Conservation (phyloP, 1,284 basidiomycete genomes). For the Boletus calvinii region DNA sequence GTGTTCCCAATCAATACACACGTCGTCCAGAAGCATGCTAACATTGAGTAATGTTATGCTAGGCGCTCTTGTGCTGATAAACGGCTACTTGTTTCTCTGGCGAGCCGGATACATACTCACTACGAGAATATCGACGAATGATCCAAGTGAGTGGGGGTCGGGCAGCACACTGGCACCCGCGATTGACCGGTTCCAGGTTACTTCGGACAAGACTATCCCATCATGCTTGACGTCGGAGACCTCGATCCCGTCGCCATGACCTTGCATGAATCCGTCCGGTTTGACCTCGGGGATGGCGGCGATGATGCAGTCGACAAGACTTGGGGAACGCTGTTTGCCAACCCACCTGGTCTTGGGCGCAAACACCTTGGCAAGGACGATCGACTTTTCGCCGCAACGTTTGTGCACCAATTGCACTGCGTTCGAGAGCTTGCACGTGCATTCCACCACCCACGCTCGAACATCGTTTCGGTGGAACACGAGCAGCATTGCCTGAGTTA, state of each 20-base stretch:
- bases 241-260: conserved; percentile 14
- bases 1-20: no score
- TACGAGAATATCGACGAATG: not conserved
- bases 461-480: not conserved
- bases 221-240: conserved; percentile 7
- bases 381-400: conserved; percentile 7
- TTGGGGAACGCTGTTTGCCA: conserved; percentile 12
- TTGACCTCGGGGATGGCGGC: conserved; percentile 1
- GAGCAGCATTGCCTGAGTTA: conserved; percentile 8
- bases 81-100: conserved; percentile 8
- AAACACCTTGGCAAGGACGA: conserved; percentile 9
- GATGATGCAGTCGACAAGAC: conserved; percentile 7
- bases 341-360: conserved; percentile 12
- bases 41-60: not conserved
- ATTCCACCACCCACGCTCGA: conserved; percentile 8
- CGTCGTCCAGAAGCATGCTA: not conserved
- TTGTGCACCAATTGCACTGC: conserved; percentile 12
- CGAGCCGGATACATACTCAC: not conserved
- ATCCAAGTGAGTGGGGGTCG: conserved; percentile 1
- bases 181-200: not conserved
- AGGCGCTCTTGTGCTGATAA: conserved; percentile 2
- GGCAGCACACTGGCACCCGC: not conserved
- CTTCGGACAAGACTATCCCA: conserved; percentile 8
- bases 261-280: conserved; percentile 12
- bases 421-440: conserved; percentile 11